phyloP scores from a whole-genome alignment of 129 eudicot species.

The Glebionis coronaria region DNA sequence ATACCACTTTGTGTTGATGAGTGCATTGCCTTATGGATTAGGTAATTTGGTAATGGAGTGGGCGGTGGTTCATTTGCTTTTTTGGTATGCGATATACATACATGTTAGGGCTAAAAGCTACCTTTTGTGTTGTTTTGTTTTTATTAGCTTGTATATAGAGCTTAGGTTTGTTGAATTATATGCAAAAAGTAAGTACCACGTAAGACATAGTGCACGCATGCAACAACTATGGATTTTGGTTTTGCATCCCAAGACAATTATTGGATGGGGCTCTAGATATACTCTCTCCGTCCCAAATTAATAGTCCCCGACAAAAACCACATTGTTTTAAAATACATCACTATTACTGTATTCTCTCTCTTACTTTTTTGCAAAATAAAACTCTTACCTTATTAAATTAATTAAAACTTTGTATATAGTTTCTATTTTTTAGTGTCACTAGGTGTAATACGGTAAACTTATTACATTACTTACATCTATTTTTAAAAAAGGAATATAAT shows the following conservation, averaged over 20 bases:
- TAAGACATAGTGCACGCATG: conserved; percentile 16
- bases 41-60: conserved; percentile 34
- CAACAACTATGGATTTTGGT: neutral
- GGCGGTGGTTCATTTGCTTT: conserved; percentile 35
- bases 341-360: too few species aligned
- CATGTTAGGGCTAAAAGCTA: conserved; percentile 23
- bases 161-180: conserved; percentile 28
- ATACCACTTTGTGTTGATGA: neutral
- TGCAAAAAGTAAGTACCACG: conserved; percentile 17
- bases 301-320: too few species aligned
- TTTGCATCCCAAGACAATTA: conserved; percentile 8
- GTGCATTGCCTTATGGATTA: conserved; percentile 25
- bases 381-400: too few species aligned
- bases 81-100: conserved; percentile 24
- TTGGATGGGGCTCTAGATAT: neutral
- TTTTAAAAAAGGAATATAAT: too few species aligned
- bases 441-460: too few species aligned
- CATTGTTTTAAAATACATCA: too few species aligned
- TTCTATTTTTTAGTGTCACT: too few species aligned
- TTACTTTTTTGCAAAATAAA: too few species aligned
- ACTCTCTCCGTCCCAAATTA: too few species aligned
- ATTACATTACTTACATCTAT: too few species aligned
- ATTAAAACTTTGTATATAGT: too few species aligned
- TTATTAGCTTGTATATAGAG: neutral
- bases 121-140: conserved; percentile 20